Percentiles rank a stretch among this genome's conserved stretches.
phyloP scores from a whole-genome alignment of 1,284 basidiomycete species.

The Dichomitus squalens region DNA sequence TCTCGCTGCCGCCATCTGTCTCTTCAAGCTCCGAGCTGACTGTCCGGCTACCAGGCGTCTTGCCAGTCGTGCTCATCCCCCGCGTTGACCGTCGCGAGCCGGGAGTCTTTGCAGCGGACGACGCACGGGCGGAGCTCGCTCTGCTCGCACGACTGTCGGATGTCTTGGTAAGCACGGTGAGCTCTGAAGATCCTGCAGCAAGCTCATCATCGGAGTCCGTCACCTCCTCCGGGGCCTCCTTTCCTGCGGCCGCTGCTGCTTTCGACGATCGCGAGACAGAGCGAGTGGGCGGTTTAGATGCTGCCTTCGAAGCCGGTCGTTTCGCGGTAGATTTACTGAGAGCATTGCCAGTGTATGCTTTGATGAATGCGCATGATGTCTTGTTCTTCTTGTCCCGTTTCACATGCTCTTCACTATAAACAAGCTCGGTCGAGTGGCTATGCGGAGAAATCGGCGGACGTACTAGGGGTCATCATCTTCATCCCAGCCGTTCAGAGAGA shows the following conservation, averaged over 20 bases:
- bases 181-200: conserved; percentile 13
- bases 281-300: conserved; percentile 22
- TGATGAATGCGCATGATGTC: conserved; percentile 56
- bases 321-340: conserved; percentile 25
- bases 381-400: conserved; percentile 54
- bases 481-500: conserved; percentile 81
- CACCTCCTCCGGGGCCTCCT: conserved; percentile 2
- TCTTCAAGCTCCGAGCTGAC: conserved; percentile 30
- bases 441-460: conserved; percentile 28
- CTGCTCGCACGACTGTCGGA: conserved; percentile 17
- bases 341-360: conserved; percentile 22
- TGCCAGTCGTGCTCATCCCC: conserved; percentile 27
- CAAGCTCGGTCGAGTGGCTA: conserved; percentile 1
- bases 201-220: conserved; percentile 29
- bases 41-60: conserved; percentile 23
- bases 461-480: conserved; percentile 78
- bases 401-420: conserved; percentile 62
- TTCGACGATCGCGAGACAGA: conserved; percentile 22
- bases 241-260: neutral
- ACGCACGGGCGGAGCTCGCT: conserved; percentile 25
- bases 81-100: conserved; percentile 36
- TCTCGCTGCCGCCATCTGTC: conserved; percentile 27
- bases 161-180: conserved; percentile 4
- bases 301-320: conserved; percentile 21
- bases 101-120: conserved; percentile 27